Percentiles rank a stretch among this genome's conserved stretches.
phyloP scores from a whole-genome alignment of 2,329 filamentous ascomycete species.

The Periconia sp. region DNA sequence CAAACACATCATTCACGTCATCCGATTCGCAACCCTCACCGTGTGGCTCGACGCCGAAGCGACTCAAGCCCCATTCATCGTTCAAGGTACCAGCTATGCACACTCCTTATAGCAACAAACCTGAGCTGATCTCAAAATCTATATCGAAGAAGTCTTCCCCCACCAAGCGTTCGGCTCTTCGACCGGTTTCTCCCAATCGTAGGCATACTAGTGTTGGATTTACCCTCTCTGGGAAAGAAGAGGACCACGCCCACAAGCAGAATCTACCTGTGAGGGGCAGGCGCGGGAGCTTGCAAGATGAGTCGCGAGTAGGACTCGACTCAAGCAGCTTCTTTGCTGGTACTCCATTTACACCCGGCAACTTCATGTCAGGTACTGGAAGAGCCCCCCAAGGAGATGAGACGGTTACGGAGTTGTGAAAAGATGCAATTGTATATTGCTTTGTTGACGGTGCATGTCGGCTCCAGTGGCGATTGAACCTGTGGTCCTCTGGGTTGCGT shows the following conservation, averaged over 20 bases:
- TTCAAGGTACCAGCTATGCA: conserved; percentile 38
- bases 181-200: conserved; percentile 42
- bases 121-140: conserved; percentile 14
- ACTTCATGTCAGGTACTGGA: conserved; percentile 29
- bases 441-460: too few species aligned
- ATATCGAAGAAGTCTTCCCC: conserved; percentile 23
- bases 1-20: conserved; percentile 32
- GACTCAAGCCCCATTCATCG: conserved; percentile 41
- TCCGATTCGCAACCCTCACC: conserved; percentile 21
- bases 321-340: conserved; percentile 47
- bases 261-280: conserved; percentile 13
- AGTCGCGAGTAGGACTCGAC: conserved; percentile 41
- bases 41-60: conserved; percentile 48
- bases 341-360: conserved; percentile 42
- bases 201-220: conserved; percentile 38
- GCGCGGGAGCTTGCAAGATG: conserved; percentile 24
- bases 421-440: too few species aligned
- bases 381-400: conserved; percentile 27
- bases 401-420: conserved; percentile 31
- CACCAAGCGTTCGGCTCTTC: conserved; percentile 33
- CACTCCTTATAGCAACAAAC: conserved; percentile 31
- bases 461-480: too few species aligned
- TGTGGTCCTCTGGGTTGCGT: too few species aligned
- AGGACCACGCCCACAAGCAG: conserved; percentile 8
- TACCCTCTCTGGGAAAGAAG: conserved; percentile 21